phyloP scores from a whole-genome alignment of 176 grass and related monocot species.

The Themeda triandra region DNA sequence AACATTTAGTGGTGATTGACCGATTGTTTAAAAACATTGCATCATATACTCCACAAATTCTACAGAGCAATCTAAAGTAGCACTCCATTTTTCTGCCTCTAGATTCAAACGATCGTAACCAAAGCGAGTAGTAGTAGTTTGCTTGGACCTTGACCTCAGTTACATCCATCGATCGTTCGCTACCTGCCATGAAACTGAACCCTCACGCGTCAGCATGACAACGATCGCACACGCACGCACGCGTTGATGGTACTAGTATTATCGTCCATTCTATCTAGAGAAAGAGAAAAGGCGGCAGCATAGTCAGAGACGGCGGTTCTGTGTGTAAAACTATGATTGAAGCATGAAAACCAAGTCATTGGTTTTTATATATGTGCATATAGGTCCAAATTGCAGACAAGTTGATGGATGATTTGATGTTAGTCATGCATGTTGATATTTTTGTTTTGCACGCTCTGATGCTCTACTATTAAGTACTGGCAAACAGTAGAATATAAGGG shows the following conservation, averaged over 20 bases:
- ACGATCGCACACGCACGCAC: neutral
- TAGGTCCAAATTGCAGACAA: slow-evolving; percentile 5
- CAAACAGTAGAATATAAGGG: neutral
- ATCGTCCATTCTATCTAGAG: neutral
- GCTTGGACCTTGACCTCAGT: neutral
- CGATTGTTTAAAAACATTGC: neutral
- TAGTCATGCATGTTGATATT: neutral
- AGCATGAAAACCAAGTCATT: slow-evolving; percentile 20
- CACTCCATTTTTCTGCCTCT: neutral
- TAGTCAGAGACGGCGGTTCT: slow-evolving; percentile 6
- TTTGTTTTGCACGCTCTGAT: neutral
- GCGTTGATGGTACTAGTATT: neutral
- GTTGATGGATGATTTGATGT: slow-evolving; percentile 10
- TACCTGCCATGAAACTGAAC: neutral
- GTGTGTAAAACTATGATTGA: slow-evolving; percentile 18
- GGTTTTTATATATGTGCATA: neutral
- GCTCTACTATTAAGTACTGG: neutral
- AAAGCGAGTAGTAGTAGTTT: neutral
- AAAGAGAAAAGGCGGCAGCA: neutral
- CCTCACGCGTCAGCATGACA: slow-evolving; percentile 29
- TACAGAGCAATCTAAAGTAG: neutral
- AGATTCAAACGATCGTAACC: neutral
- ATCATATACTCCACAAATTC: neutral
- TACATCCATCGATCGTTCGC: neutral
- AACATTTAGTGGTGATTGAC: neutral